A percentile compares a stretch with the other conserved stretches of the same genome.
These are phyloP conservation scores for Thyridium curvatum DNA, from an alignment of 2,329 filamentous ascomycete genomes.

Conservation along the genomic window DNA sequence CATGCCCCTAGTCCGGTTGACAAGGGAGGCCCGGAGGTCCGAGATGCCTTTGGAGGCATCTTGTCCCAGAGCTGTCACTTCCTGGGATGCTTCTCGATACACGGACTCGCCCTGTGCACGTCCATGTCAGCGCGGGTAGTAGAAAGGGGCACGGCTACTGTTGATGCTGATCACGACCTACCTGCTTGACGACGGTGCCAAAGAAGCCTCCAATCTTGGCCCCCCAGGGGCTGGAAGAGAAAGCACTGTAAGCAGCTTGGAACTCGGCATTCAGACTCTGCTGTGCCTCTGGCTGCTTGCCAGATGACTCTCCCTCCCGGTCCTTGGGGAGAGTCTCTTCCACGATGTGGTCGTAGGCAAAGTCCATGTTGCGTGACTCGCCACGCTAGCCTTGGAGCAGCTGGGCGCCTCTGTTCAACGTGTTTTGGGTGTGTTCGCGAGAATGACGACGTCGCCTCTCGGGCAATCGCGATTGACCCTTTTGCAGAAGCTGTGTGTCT, in stretches of 20 bases:
- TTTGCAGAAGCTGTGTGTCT: too few relatives aligned
- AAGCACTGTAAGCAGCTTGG: conserved; percentile 90
- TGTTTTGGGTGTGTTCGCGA: too few relatives aligned
- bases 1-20: conserved; percentile 67
- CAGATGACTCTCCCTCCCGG: conserved; percentile 36
- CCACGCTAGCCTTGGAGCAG: not conserved
- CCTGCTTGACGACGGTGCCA: conserved; percentile 89
- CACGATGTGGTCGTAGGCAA: conserved; percentile 94
- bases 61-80: conserved; percentile 70
- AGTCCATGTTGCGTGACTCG: conserved; percentile 64
- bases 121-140: not conserved
- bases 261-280: conserved; percentile 76
- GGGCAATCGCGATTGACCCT: too few relatives aligned
- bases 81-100: conserved; percentile 81
- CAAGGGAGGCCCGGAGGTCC: conserved; percentile 60
- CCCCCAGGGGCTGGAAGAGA: conserved; percentile 89
- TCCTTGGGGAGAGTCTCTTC: conserved; percentile 68
- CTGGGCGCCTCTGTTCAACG: too few relatives aligned
- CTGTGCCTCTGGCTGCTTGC: conserved; percentile 34
- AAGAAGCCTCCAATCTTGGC: conserved; percentile 81
- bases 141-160: not conserved
- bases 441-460: too few relatives aligned
- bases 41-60: conserved; percentile 79
- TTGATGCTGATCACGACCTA: conserved; percentile 22
- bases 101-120: conserved; percentile 62